Evolutionary conservation across 164 flowering plant genomes (phyloP).

Genomic region (Chimonanthus salicifolius): DNA sequence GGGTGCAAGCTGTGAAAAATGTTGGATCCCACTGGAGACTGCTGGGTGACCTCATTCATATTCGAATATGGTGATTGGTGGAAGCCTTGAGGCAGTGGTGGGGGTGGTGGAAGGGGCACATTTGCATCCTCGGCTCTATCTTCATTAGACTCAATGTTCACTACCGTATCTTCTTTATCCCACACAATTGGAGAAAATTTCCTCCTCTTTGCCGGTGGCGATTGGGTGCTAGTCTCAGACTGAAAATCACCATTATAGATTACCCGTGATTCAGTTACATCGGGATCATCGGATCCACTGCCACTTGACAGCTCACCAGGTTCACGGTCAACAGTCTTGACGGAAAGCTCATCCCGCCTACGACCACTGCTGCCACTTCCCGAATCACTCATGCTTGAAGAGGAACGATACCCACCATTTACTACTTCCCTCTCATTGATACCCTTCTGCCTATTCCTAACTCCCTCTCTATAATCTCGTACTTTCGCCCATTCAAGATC

Average conservation of each 20-base stretch:
- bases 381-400: conserved; percentile 36
- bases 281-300: conserved; percentile 74
- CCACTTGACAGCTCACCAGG: conserved; percentile 94
- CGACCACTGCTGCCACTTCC: conserved; percentile 37
- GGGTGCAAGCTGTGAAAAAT: conserved; percentile 12
- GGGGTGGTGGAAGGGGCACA: conserved; percentile 37
- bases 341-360: conserved; percentile 22
- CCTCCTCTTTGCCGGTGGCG: conserved; percentile 46
- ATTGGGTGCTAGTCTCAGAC: conserved; percentile 31
- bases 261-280: conserved; percentile 34
- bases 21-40: not conserved
- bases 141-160: conserved; percentile 6
- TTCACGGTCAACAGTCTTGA: conserved; percentile 51
- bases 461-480: conserved; percentile 16
- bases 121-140: not conserved
- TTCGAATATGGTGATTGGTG: conserved; percentile 29
- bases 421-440: conserved; percentile 29
- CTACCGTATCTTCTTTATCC: conserved; percentile 70
- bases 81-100: conserved; percentile 16
- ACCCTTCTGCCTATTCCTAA: conserved; percentile 25
- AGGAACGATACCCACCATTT: conserved; percentile 32
- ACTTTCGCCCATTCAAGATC: conserved; percentile 9
- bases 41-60: conserved; percentile 20
- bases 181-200: conserved; percentile 87
- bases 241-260: conserved; percentile 23